Evolutionary conservation across 805 yeast genomes (phyloP).

Genomic region (Lipomyces spencermartinsiae): DNA sequence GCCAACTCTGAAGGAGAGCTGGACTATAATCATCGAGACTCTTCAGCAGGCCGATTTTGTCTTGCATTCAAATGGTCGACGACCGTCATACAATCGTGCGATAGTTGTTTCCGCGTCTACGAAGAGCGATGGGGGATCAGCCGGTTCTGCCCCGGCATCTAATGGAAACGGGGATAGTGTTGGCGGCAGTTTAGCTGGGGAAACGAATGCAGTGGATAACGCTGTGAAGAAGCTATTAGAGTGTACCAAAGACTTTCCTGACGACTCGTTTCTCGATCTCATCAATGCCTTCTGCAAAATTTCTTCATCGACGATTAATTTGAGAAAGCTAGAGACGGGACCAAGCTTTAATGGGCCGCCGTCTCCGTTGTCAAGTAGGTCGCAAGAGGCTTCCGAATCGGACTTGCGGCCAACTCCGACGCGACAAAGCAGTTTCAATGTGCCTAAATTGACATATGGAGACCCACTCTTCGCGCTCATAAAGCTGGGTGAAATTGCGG

Average conservation of each 20-base stretch:
- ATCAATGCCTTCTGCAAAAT: constrained; percentile 55
- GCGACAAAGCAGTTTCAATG: neutral
- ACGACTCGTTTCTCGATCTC: constrained; percentile 57
- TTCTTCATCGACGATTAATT: constrained; percentile 28
- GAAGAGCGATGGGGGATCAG: neutral
- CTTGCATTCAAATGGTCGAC: constrained; percentile 31
- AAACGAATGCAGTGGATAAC: constrained; percentile 52
- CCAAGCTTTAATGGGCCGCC: neutral
- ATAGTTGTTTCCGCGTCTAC: neutral
- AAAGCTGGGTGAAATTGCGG: constrained; percentile 59
- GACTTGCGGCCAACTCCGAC: neutral
- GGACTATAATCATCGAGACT: constrained; percentile 68
- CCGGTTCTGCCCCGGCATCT: neutral
- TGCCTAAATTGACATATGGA: constrained; percentile 18
- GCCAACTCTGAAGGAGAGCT: constrained; percentile 65
- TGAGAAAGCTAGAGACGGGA: neutral
- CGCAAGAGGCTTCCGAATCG: constrained; percentile 8
- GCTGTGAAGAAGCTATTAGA: constrained; percentile 68
- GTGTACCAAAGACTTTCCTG: constrained; percentile 62
- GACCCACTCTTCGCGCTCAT: constrained; percentile 55
- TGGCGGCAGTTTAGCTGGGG: constrained; percentile 20
- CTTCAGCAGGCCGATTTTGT: constrained; percentile 47
- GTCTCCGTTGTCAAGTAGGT: constrained; percentile 11
- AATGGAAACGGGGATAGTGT: constrained; percentile 5
- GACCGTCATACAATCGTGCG: neutral